A percentile compares a stretch with the other conserved stretches of the same genome.
Conservation (phyloP, 495 filamentous ascomycete species). For the Xylaria flabelliformis region DNA sequence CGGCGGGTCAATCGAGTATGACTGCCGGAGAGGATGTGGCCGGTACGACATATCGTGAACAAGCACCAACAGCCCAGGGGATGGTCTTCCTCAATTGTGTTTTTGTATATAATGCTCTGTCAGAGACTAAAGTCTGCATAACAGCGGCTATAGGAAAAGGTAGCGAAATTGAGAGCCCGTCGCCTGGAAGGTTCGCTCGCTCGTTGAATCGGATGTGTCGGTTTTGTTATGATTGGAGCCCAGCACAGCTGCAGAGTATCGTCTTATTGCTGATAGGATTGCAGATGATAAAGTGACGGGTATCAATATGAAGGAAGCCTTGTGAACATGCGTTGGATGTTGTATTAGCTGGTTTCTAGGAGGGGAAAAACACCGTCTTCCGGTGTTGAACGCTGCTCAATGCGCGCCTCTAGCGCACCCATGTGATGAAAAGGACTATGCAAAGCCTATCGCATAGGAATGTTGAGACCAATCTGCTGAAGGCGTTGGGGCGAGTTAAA, state of each 20-base stretch:
- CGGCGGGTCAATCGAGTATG: constrained; percentile 68
- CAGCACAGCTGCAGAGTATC: constrained; percentile 1
- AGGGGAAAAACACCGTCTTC: constrained; percentile 6
- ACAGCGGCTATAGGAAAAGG: constrained; percentile 36
- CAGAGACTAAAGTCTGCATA: constrained; percentile 40
- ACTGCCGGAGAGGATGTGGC: constrained; percentile 64
- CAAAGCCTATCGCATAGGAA: constrained; percentile 28
- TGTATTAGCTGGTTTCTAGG: constrained; percentile 1
- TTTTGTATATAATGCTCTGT: constrained; percentile 28
- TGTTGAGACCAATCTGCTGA: constrained; percentile 24
- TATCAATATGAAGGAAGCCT: background rate
- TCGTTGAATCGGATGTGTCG: background rate
- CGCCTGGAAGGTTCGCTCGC: background rate
- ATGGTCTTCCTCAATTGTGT: constrained; percentile 35
- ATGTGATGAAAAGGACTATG: constrained; percentile 31
- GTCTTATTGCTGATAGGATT: background rate
- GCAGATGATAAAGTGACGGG: background rate
- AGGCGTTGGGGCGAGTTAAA: background rate
- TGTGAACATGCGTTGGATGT: constrained; percentile 7
- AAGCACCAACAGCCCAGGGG: constrained; percentile 33
- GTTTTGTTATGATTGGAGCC: background rate
- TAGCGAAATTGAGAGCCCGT: constrained; percentile 7
- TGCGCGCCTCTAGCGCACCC: constrained; percentile 40
- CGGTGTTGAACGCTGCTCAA: constrained; percentile 12
- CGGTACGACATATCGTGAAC: constrained; percentile 57